These are phyloP conservation scores for Lentinus tigrinus DNA, from an alignment of 768 basidiomycete genomes.

Conservation along the genomic window DNA sequence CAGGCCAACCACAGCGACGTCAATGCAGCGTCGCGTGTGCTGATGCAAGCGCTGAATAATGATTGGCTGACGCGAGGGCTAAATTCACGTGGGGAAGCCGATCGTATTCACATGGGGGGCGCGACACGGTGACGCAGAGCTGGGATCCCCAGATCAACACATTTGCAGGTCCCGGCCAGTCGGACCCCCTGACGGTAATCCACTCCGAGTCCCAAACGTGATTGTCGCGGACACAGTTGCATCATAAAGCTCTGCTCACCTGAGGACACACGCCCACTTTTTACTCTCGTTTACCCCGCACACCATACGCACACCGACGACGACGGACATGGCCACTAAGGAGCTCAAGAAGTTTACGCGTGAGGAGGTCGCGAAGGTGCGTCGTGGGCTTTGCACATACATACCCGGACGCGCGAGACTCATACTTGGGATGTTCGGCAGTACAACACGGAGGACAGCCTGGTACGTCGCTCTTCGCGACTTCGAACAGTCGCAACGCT, in stretches of 20 bases:
- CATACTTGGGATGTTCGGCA: constrained; percentile 21
- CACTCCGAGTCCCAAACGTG: neutral
- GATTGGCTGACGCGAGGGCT: too few species aligned
- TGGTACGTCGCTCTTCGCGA: constrained; percentile 41
- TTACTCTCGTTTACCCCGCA: neutral
- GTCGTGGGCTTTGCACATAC: constrained; percentile 12
- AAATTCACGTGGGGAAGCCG: neutral
- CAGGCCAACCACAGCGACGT: too few species aligned
- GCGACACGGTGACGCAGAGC: too few species aligned
- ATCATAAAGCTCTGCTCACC: neutral
- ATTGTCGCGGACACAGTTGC: neutral
- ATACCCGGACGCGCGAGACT: neutral
- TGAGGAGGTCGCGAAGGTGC: constrained; percentile 67
- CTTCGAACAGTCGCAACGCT: neutral
- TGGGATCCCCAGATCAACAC: neutral
- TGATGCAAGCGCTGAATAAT: too few species aligned
- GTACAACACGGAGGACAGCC: constrained; percentile 75
- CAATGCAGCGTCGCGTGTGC: too few species aligned
- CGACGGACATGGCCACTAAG: constrained; percentile 24
- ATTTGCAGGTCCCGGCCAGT: neutral
- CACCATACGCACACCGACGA: neutral
- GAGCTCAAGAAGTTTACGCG: constrained; percentile 45
- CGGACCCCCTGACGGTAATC: neutral
- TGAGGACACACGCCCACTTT: neutral
- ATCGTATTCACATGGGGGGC: too few species aligned